Evolutionary conservation across 176 grass and related monocot genomes (phyloP), one percentile per base, ranked within the genome.

Genomic region (Aegilops umbellulata): DNA sequence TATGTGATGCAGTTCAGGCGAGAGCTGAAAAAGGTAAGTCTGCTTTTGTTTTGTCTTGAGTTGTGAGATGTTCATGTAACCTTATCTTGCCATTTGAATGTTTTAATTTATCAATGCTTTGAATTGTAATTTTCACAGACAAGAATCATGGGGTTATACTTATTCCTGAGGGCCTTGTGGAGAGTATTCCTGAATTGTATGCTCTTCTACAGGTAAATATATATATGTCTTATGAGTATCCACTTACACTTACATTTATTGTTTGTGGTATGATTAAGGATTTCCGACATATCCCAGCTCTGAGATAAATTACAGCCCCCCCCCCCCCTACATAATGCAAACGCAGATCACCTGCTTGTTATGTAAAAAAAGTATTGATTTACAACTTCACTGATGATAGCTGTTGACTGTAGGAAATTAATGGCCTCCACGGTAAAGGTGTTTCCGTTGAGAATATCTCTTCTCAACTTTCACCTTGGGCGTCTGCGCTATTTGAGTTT

Each of bases 381-480:
- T 79, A 55, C 29, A 25, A 24, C 38, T 79, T 65, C 80, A 81
- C 60, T 84, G 22, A 87, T 60, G 76, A 19, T 76, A 82, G 23
- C 57, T 90, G 49, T 15, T 80, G 10, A 42, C 32, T 72, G 34
- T 92, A 99, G 97, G 97, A 99, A 99, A 96, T 99, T 70, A 90
- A 99, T 85, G 89, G 90, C 35, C 94, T 99, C 35, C 97, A 99
- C 8, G 32, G 66, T 46, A 89, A 92, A 90, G 97, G 97, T 84
- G 94, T 99, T 61, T 96, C 94, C 23, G 49, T 91, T 67, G 94
- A 99, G 70, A 92, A 93, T 58, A 99, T 99, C 55, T 93, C 97
- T 80, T 95, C 90, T 81, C 90, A 99, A 78, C 94, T 99, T 94
- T 99, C 97, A 78, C 97, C 97, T 73, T 99, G 97, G 97, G 97